A percentile compares a stretch with the other conserved stretches of the same genome.
phyloP scores from a whole-genome alignment of 176 grass and related monocot genomes.

The Pontederia crassipes region DNA sequence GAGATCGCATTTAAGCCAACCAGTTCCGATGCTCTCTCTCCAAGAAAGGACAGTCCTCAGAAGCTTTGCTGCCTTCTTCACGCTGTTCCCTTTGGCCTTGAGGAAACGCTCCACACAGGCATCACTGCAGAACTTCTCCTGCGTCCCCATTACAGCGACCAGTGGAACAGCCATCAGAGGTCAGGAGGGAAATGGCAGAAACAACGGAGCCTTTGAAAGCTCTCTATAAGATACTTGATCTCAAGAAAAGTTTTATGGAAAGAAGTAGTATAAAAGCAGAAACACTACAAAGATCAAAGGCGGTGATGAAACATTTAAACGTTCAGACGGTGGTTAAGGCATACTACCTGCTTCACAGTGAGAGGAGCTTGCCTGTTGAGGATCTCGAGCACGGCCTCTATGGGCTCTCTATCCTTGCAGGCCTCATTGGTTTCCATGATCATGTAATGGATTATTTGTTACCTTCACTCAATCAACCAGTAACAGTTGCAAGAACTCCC shows the following conservation, averaged over 20 bases:
- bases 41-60: conserved; percentile 76
- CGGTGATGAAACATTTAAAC: background rate
- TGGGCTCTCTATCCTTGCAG: conserved; percentile 51
- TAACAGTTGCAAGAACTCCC: no score
- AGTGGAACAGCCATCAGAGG: background rate
- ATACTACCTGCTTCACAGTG: conserved; percentile 75
- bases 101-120: conserved; percentile 70
- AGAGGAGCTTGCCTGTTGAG: conserved; percentile 79
- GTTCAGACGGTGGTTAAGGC: no score
- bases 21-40: conserved; percentile 70
- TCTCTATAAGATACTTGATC: background rate
- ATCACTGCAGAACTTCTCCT: conserved; percentile 90
- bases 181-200: no score
- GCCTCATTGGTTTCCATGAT: conserved; percentile 37
- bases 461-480: no score
- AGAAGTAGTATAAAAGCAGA: background rate
- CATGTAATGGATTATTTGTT: no score
- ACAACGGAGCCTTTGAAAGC: no score
- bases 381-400: conserved; percentile 60
- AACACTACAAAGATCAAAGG: background rate
- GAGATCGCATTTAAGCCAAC: conserved; percentile 22
- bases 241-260: background rate
- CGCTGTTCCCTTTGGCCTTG: conserved; percentile 47
- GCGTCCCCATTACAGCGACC: background rate
- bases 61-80: conserved; percentile 92